Percentiles rank a stretch among this genome's conserved stretches.
phyloP scores from a whole-genome alignment of 2,329 filamentous ascomycete genomes.

The Fusarium metavorans region DNA sequence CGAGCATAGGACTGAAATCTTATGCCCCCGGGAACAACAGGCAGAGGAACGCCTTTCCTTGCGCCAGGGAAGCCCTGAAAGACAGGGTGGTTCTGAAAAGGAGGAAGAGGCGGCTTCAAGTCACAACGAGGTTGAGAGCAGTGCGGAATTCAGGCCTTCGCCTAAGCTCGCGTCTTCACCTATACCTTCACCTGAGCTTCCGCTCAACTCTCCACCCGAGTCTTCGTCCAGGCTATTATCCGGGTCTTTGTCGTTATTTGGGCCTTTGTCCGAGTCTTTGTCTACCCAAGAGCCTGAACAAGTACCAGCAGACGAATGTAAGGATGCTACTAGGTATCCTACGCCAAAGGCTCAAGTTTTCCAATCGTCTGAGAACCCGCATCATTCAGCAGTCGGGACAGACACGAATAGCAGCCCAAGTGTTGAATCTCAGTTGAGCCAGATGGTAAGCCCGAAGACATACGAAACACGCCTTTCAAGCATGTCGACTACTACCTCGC shows the following conservation, averaged over 20 bases:
- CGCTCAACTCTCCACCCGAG: too few relatives aligned
- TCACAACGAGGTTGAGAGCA: not conserved
- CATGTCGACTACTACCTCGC: not conserved
- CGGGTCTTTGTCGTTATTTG: not conserved
- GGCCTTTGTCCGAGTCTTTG: too few relatives aligned
- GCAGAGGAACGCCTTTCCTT: not conserved
- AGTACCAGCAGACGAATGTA: not conserved
- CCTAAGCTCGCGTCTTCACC: too few relatives aligned
- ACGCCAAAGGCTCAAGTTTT: not conserved
- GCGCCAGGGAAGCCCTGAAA: not conserved
- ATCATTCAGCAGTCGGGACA: not conserved
- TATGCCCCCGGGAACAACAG: not conserved
- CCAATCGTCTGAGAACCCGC: not conserved
- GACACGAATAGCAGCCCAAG: not conserved
- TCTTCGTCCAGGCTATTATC: too few relatives aligned
- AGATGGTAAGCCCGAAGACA: not conserved
- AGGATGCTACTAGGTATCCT: not conserved
- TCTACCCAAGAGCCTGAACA: not conserved
- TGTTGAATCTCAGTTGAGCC: not conserved
- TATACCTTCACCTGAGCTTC: too few relatives aligned
- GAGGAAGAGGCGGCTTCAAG: not conserved
- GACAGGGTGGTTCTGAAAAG: not conserved
- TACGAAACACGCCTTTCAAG: not conserved
- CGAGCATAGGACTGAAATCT: not conserved
- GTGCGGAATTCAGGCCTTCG: not conserved